A percentile compares a stretch with the other conserved stretches of the same genome.
Evolutionary conservation across 1,284 basidiomycete genomes (phyloP).

Genomic region (Tremellales sp.): DNA sequence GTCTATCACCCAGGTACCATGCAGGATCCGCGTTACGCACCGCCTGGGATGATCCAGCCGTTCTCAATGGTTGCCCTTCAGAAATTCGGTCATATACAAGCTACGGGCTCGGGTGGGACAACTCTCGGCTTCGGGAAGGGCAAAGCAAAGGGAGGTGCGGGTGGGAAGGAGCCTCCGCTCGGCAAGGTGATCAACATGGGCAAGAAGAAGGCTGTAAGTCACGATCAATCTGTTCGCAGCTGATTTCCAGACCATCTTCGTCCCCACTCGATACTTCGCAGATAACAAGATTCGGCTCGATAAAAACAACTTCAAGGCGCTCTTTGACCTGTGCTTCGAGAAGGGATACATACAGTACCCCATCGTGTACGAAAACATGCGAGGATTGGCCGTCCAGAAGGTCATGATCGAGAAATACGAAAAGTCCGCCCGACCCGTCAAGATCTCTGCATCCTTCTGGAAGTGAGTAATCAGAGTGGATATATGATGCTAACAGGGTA

Average conservation of each 20-base stretch:
- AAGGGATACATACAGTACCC: background rate
- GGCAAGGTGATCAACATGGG: conserved; percentile 1
- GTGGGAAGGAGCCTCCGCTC: too few species aligned
- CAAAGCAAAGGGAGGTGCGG: too few species aligned
- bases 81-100: too few species aligned
- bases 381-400: background rate
- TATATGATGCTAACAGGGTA: background rate
- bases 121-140: too few species aligned
- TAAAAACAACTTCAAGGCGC: background rate
- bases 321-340: background rate
- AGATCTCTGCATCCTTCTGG: background rate
- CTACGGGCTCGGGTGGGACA: too few species aligned
- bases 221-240: too few species aligned
- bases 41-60: too few species aligned
- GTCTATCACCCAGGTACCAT: too few species aligned
- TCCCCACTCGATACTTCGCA: background rate
- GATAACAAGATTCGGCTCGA: background rate
- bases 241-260: background rate
- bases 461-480: background rate
- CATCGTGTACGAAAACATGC: background rate
- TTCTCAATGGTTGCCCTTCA: too few species aligned
- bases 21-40: too few species aligned
- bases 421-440: background rate
- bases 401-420: background rate
- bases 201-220: conserved; percentile 8